Base-by-base conservation (phyloP, 306 rosid genomes). In the Heteromeles arbutifolia region DNA sequence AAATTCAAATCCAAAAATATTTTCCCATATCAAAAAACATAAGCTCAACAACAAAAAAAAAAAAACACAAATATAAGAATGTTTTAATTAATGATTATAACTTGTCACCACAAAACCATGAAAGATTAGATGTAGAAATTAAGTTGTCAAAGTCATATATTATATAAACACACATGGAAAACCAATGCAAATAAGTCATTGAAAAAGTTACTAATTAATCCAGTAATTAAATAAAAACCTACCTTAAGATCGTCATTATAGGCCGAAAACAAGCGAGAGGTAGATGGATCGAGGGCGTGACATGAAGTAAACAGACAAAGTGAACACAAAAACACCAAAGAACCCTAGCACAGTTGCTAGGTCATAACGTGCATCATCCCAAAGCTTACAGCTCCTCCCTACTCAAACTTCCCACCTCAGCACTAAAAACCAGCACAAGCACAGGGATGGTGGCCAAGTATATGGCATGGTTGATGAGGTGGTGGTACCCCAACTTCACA, bases 401-500 rank as follows among this genome's bases (percentile, higher is more conserved):
- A 67, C 92, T 89, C 11, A 95, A 86, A 48, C 89, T 90, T 19
- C 97, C 97, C 43, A 95, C 88, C 78, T 95, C 99, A 4, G 98
- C 99, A 71, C 99, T 89, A 52, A 92, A 92, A 24, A 96, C 92
- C 48, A 92, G 84, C 12, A 96, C 82, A 43, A 96, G 84, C 11
- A 96, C 59, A 0, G 99, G 99, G 13, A 96, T 83, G 14, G 98
- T 90, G 67, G 90, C 87, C 85, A 96, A 77, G 84, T 88, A 96
- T 19, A 96, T 84, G 72, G 85, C 99, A 80, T 96, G 97, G 87
- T 84, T 96, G 68, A 96, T 90, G 29, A 96, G 88, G 73, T 96
- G 91, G 80, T 86, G 98, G 84, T 96, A 96, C 0, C 99, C 99
- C 65, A 96, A 65, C 52, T 90, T 92, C 81, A 96, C 99, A 56